These are phyloP conservation scores for Ustulina deusta DNA, from an alignment of 2,329 filamentous ascomycete species.

Conservation along the genomic window DNA sequence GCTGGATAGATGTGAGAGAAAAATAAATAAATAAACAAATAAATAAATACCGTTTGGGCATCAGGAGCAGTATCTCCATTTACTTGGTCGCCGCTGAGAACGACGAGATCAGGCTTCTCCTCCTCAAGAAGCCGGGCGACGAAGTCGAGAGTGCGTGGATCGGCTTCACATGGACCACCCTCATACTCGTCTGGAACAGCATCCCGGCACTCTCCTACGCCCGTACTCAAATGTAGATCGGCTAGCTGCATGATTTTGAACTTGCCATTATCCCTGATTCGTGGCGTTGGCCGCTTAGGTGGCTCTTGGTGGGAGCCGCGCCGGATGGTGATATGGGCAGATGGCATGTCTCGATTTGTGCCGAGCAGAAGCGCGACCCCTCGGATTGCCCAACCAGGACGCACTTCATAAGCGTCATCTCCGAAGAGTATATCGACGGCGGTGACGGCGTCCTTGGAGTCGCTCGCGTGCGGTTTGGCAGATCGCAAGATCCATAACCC, in stretches of 20 bases:
- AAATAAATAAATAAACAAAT: conserved; percentile 59
- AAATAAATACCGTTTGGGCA: conserved; percentile 76
- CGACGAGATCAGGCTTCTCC: conserved; percentile 92
- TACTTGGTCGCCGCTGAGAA: conserved; percentile 93
- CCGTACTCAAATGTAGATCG: conserved; percentile 94
- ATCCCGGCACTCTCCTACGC: conserved; percentile 86
- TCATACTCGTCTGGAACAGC: conserved; percentile 80
- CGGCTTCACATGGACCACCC: conserved; percentile 86
- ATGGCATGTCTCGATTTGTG: conserved; percentile 69
- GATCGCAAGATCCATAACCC: conserved; percentile 88
- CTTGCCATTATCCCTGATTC: conserved; percentile 87
- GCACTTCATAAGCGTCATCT: conserved; percentile 89
- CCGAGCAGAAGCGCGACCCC: conserved; percentile 80
- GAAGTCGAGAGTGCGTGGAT: conserved; percentile 91
- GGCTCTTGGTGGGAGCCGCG: conserved; percentile 74
- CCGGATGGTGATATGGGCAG: conserved; percentile 81
- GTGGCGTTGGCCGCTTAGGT: conserved; percentile 74
- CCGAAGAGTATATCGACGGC: conserved; percentile 89
- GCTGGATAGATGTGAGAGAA: neutral
- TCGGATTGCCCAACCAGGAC: conserved; percentile 84
- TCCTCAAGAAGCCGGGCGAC: conserved; percentile 85
- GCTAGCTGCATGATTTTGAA: conserved; percentile 98
- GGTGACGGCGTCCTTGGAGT: conserved; percentile 80
- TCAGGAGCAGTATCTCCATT: conserved; percentile 95
- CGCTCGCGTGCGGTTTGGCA: conserved; percentile 77